Base-by-base conservation (phyloP, 805 yeast genomes). In the Starmerella roubikii region DNA sequence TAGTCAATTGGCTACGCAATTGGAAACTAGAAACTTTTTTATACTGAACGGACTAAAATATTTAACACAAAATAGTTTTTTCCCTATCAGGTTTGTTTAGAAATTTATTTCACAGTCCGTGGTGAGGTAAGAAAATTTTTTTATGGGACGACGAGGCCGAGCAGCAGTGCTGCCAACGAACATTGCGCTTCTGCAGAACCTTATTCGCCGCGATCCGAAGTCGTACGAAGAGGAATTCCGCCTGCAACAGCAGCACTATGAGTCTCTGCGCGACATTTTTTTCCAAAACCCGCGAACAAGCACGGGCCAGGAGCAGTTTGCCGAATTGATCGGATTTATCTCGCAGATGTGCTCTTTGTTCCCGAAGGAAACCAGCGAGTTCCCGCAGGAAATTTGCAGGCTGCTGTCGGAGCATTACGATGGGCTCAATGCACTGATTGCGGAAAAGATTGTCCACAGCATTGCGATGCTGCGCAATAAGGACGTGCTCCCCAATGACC, bases 81-180 rank as follows among this genome's bases (percentile, higher is more conserved):
- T 25, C 13, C n/a, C 13, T n/a, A 25, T 25, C 13, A 25, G 28
- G 20, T 29, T 13, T 9, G 18, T n/a, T 15, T 15, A 29, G 16
- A 24, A 25, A 25, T 25, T 25, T 25, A 25, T 25, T 25, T 25
- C 28, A 12, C n/a, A 12, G n/a, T n/a, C n/a, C n/a, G n/a, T n/a
- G n/a, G n/a, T n/a, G n/a, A n/a, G n/a, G 28, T 12, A 25, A 25
- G n/a, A n/a, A n/a, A n/a, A n/a, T n/a, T n/a, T 16, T 16, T 11
- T 7, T 11, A 88, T 88, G 97, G 94, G 72, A 26, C 82, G 78
- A 60, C 71, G 76, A 58, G 76, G 81, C 62, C 81, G 95, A 71
- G 91, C 94, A 21, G 95, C 96, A 33, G 70, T 86, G 41, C 66
- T 88, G 56, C 97, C 97, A 10, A 81, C 85, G 16, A 91, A 91